A percentile compares a stretch with the other conserved stretches of the same genome.
phyloP scores from a whole-genome alignment of 306 rosid species.

The Cucumis melo region DNA sequence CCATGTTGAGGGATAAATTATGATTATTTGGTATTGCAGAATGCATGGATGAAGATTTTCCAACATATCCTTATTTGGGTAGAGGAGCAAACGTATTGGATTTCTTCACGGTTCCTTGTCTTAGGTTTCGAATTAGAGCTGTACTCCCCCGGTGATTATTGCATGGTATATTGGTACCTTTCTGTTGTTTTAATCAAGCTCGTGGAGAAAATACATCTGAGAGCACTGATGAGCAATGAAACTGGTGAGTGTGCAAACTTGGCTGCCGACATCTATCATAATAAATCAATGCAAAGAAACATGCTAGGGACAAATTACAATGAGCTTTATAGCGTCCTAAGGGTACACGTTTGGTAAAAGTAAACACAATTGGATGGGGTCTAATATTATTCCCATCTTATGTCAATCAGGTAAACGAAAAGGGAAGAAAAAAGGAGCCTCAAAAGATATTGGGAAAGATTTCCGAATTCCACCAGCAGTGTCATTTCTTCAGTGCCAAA shows the following conservation, averaged over 20 bases:
- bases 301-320: neutral
- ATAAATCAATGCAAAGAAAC: neutral
- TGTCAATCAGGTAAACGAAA: conserved; percentile 56
- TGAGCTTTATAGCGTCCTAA: neutral
- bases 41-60: conserved; percentile 45
- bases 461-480: conserved; percentile 58
- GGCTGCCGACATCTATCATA: neutral
- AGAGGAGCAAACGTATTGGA: conserved; percentile 95
- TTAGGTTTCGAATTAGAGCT: conserved; percentile 92
- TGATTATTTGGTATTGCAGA: conserved; percentile 58
- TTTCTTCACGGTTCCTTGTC: conserved; percentile 77
- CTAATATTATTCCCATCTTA: conserved; percentile 1
- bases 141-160: conserved; percentile 75
- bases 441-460: conserved; percentile 49
- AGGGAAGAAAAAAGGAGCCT: conserved; percentile 68
- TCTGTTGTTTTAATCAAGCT: conserved; percentile 64
- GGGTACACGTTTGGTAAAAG: neutral
- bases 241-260: conserved; percentile 29
- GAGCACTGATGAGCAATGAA: conserved; percentile 32
- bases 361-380: too few species aligned
- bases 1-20: neutral
- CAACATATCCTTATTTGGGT: conserved; percentile 82
- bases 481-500: conserved; percentile 81
- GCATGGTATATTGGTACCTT: conserved; percentile 96
- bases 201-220: conserved; percentile 65